Evolutionary conservation across 1,284 basidiomycete species (phyloP).

Genomic region (Paramarasmius palmivorus): DNA sequence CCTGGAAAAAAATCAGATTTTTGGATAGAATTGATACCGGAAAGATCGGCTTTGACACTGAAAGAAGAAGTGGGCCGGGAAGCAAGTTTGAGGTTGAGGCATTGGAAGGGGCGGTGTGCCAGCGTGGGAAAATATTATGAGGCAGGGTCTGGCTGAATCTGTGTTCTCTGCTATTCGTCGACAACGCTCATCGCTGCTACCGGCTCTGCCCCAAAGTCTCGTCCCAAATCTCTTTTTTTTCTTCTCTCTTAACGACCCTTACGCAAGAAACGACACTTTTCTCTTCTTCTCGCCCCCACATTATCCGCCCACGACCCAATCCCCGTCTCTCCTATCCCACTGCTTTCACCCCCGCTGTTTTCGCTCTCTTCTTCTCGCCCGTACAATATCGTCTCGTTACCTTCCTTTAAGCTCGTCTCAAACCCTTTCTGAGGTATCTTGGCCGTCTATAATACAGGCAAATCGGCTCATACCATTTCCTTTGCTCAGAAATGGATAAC

Average conservation of each 20-base stretch:
- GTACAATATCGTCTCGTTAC: constrained; percentile 21
- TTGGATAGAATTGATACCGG: too few relatives aligned
- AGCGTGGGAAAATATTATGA: too few relatives aligned
- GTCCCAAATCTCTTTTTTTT: constrained; percentile 21
- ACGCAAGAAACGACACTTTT: constrained; percentile 64
- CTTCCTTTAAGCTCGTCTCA: constrained; percentile 26
- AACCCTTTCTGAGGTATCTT: constrained; percentile 22
- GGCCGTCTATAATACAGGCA: too few relatives aligned
- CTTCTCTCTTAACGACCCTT: constrained; percentile 64
- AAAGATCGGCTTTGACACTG: too few relatives aligned
- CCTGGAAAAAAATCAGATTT: too few relatives aligned
- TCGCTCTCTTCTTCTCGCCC: constrained; percentile 16
- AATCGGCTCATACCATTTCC: constrained; percentile 24
- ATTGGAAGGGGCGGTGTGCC: too few relatives aligned
- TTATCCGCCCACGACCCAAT: constrained; percentile 24
- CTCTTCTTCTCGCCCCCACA: constrained; percentile 35
- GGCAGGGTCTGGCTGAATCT: neutral
- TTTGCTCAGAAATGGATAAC: constrained; percentile 69
- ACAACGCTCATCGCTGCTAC: too few relatives aligned
- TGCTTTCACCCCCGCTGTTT: constrained; percentile 22
- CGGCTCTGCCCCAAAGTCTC: neutral
- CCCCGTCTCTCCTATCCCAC: constrained; percentile 24
- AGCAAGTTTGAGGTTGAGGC: too few relatives aligned
- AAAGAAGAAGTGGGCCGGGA: too few relatives aligned
- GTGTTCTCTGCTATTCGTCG: too few relatives aligned